Percentiles rank a stretch among this genome's conserved stretches.
phyloP scores from a whole-genome alignment of 2,329 filamentous ascomycete genomes.

The Ilyonectria sp. region DNA sequence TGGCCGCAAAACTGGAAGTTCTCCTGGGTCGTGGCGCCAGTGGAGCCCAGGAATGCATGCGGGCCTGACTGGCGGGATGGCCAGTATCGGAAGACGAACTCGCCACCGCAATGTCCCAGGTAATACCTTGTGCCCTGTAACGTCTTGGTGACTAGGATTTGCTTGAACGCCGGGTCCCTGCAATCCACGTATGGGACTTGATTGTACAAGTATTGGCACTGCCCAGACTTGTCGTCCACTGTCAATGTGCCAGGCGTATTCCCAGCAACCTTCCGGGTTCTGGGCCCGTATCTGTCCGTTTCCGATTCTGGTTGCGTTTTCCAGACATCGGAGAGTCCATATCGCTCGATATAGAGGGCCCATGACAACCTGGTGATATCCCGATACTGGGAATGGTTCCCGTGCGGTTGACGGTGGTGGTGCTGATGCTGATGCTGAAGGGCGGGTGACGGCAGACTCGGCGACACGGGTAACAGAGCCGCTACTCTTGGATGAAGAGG shows the following conservation, averaged over 20 bases:
- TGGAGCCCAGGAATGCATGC: neutral
- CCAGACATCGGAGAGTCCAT: constrained; percentile 2
- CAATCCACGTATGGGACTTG: neutral
- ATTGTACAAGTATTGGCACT: neutral
- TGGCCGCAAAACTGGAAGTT: constrained; percentile 39
- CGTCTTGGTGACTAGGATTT: constrained; percentile 7
- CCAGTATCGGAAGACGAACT: constrained; percentile 48
- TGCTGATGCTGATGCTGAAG: neutral
- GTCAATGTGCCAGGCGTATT: neutral
- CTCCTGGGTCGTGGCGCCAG: neutral
- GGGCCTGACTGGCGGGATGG: neutral
- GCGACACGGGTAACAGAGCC: neutral
- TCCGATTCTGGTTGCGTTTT: neutral
- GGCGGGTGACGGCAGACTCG: neutral
- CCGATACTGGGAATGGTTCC: neutral
- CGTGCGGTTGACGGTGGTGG: neutral
- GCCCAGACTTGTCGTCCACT: constrained; percentile 3
- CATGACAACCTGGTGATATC: neutral
- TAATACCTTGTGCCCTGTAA: constrained; percentile 40
- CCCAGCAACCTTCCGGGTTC: neutral
- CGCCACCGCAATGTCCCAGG: constrained; percentile 42
- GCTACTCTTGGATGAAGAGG: neutral
- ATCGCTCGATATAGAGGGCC: neutral
- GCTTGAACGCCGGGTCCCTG: neutral
- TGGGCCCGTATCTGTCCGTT: neutral